Percentiles rank a stretch among this genome's conserved stretches.
Conservation (phyloP, 306 rosid genomes). For the Rosa lucieae region DNA sequence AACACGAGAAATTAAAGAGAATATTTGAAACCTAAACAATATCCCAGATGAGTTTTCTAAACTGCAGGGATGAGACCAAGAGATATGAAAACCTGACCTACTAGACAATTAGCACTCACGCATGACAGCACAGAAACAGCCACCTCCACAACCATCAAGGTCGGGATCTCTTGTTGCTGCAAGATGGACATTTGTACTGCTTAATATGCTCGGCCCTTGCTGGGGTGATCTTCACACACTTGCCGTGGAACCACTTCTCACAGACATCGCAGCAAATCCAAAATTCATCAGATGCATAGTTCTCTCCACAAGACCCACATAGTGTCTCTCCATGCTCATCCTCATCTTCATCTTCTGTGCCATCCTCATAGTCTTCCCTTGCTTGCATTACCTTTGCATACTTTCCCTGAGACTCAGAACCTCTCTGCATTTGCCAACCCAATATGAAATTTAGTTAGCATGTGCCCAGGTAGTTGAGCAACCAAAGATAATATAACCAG, state of each 20-base stretch:
- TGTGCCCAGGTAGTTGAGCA: background rate
- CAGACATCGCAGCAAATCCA: constrained; percentile 90
- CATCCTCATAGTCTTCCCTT: constrained; percentile 51
- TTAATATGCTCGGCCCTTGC: constrained; percentile 78
- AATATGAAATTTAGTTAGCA: constrained; percentile 16
- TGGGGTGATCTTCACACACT: constrained; percentile 88
- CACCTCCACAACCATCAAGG: constrained; percentile 30
- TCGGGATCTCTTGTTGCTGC: constrained; percentile 79
- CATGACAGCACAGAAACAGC: constrained; percentile 20
- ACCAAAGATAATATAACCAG: background rate
- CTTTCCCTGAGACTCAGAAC: constrained; percentile 56
- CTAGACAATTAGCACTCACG: constrained; percentile 46
- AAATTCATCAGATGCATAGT: constrained; percentile 67
- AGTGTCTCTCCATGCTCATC: constrained; percentile 77
- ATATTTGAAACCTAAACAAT: constrained; percentile 27
- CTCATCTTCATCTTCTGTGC: constrained; percentile 61
- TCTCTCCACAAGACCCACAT: constrained; percentile 82
- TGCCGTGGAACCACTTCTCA: constrained; percentile 92
- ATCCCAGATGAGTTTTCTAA: constrained; percentile 36
- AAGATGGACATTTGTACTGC: constrained; percentile 87
- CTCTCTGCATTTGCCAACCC: constrained; percentile 48
- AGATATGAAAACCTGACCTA: constrained; percentile 37
- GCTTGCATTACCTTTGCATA: constrained; percentile 38
- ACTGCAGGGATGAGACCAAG: constrained; percentile 24
- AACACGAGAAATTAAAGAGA: constrained; percentile 16